Percentiles rank a stretch among this genome's conserved stretches.
Conservation (phyloP, 2,329 filamentous ascomycete species). For the Grosmannia penicillata region DNA sequence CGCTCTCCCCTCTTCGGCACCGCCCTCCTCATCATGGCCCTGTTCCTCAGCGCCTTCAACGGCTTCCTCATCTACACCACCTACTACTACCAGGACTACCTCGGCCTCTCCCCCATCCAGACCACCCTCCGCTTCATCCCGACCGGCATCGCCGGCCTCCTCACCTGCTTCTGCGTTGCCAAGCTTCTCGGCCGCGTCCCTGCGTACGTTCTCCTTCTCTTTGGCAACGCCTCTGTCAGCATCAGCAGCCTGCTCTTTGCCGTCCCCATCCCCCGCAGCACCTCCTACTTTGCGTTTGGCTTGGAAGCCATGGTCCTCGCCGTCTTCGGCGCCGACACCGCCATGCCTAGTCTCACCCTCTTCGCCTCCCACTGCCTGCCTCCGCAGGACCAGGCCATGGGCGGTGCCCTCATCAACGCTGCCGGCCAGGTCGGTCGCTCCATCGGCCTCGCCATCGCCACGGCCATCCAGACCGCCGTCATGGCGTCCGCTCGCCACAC, state of each 20-base stretch:
- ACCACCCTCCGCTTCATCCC: conserved; percentile 57
- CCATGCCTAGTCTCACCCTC: conserved; percentile 50
- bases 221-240: conserved; percentile 40
- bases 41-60: conserved; percentile 56
- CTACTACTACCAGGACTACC: conserved; percentile 56
- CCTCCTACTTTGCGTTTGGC: conserved; percentile 53
- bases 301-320: conserved; percentile 51
- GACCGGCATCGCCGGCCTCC: conserved; percentile 42
- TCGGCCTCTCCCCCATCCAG: conserved; percentile 44
- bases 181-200: conserved; percentile 42
- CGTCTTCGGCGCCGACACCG: conserved; percentile 51
- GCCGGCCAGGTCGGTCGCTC: conserved; percentile 50
- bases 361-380: conserved; percentile 51
- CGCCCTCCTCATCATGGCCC: conserved; percentile 47
- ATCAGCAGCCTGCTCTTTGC: conserved; percentile 41
- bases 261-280: conserved; percentile 40
- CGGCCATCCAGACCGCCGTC: conserved; percentile 48
- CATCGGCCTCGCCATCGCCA: conserved; percentile 50
- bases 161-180: conserved; percentile 41
- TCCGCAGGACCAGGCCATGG: conserved; percentile 49
- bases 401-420: conserved; percentile 53
- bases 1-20: conserved; percentile 38
- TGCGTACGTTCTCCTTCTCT: conserved; percentile 40
- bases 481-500: conserved; percentile 33
- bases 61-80: conserved; percentile 53